phyloP scores from a whole-genome alignment of 2,329 filamentous ascomycete genomes.

The Fusarium albosuccineum region DNA sequence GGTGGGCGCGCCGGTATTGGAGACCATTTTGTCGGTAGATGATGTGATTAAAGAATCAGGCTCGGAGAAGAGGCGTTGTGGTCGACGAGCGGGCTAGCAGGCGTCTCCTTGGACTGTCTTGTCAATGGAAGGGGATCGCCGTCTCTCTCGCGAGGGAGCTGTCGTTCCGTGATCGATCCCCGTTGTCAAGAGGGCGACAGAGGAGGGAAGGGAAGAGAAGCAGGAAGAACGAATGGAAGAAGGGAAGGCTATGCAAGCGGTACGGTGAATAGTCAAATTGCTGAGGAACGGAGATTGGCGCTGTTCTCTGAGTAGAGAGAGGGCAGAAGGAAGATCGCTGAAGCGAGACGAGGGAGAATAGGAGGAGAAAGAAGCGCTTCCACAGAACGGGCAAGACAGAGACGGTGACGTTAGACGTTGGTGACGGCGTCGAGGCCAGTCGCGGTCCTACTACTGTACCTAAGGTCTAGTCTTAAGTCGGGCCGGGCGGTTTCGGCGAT shows the following conservation, averaged over 20 bases:
- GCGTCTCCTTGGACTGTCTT: constrained; percentile 35
- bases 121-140: constrained; percentile 32
- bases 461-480: constrained; percentile 31
- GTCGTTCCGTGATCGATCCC: constrained; percentile 44
- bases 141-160: constrained; percentile 23
- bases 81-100: constrained; percentile 24
- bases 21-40: constrained; percentile 25
- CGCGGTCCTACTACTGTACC: constrained; percentile 9
- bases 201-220: not conserved
- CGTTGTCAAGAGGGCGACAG: constrained; percentile 10
- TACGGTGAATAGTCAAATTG: constrained; percentile 11
- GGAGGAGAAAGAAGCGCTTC: constrained; percentile 16
- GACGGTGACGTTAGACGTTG: constrained; percentile 44
- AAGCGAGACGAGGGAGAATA: constrained; percentile 22
- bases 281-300: constrained; percentile 18
- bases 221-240: constrained; percentile 8
- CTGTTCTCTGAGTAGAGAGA: constrained; percentile 6
- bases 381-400: constrained; percentile 27
- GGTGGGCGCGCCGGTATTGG: constrained; percentile 32
- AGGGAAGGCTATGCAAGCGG: constrained; percentile 9
- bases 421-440: constrained; percentile 47
- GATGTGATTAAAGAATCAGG: constrained; percentile 14
- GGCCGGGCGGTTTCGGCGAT: constrained; percentile 45
- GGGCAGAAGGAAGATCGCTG: constrained; percentile 13
- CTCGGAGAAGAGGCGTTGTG: constrained; percentile 7